Base-by-base conservation (phyloP, 2,329 filamentous ascomycete genomes). In the Neofusicoccum laricinum region DNA sequence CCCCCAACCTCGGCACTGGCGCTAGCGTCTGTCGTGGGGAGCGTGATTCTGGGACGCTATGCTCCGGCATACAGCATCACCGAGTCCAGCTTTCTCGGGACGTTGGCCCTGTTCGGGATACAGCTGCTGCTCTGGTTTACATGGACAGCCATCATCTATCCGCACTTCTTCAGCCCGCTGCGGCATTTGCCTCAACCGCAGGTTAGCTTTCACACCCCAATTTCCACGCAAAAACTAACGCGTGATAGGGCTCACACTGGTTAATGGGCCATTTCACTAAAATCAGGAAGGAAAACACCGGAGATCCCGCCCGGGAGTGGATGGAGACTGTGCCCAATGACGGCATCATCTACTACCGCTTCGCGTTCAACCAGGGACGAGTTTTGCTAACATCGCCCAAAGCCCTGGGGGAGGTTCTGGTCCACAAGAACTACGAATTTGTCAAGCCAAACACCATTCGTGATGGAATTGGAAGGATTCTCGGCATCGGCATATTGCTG, bases 401-500 rank as follows among this genome's bases (percentile, higher is more conserved):
- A 66, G 80, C 78, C 1, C 68, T 85, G 11, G 78, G 72, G 2
- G 82, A 85, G 68, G 79, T 85, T 2, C 72, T 84, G 1, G 80
- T 82, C 2, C 79, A 79, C 40, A 80, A 81, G 66, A 83, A 78
- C 61, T 84, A 84, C 67, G 80, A 83, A 14, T 83, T 84, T 68
- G 71, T 82, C 65, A 84, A 83, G 70, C 81, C 81, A 0, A 63
- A 62, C 10, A 74, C 78, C 3, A 66, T 83, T n/a, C 72, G 85
- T 38, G 77, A 77, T 48, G 81, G 83, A 1, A 78, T 94, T 3
- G 85, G 84, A 1, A 82, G 86, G 21, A 80, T 93, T 30, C 80
- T 94, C 12, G 90, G 92, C 10, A 78, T 88, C 12, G 90, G 91
- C 10, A 79, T 94, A 14, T 78, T 97, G 41, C 80, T 97, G 11